phyloP scores from a whole-genome alignment of 805 yeast genomes.

The Teunomyces lycoperdinae region DNA sequence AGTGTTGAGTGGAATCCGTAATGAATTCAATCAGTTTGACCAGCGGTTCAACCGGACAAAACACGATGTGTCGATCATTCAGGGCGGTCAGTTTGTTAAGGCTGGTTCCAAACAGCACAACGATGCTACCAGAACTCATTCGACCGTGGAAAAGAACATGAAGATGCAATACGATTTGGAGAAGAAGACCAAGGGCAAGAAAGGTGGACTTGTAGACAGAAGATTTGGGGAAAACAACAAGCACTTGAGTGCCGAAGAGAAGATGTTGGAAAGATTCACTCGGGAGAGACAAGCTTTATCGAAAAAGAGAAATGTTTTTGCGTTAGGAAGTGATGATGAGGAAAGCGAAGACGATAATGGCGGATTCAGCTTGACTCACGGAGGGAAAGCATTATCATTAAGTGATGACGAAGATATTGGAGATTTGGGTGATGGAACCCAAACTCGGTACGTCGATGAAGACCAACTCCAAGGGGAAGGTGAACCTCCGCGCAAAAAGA shows the following conservation, averaged over 20 bases:
- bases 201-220: constrained; percentile 78
- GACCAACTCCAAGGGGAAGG: constrained; percentile 27
- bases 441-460: constrained; percentile 36
- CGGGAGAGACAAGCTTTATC: constrained; percentile 71
- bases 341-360: constrained; percentile 50
- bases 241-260: constrained; percentile 78
- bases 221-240: constrained; percentile 87
- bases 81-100: constrained; percentile 43
- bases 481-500: constrained; percentile 58
- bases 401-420: constrained; percentile 52
- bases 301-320: constrained; percentile 47
- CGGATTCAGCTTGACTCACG: constrained; percentile 66
- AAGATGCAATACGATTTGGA: constrained; percentile 64
- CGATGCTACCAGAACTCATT: constrained; percentile 30
- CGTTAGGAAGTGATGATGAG: constrained; percentile 73
- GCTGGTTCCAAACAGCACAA: constrained; percentile 39
- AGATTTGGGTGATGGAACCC: constrained; percentile 22
- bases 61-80: constrained; percentile 44
- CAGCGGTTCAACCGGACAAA: constrained; percentile 67
- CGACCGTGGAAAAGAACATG: constrained; percentile 40
- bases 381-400: constrained; percentile 62
- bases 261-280: constrained; percentile 92
- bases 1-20: constrained; percentile 59
- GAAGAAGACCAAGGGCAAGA: constrained; percentile 60
- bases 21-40: constrained; percentile 89